Base-by-base conservation (phyloP, 306 rosid genomes). In the Crataegus laevigata region DNA sequence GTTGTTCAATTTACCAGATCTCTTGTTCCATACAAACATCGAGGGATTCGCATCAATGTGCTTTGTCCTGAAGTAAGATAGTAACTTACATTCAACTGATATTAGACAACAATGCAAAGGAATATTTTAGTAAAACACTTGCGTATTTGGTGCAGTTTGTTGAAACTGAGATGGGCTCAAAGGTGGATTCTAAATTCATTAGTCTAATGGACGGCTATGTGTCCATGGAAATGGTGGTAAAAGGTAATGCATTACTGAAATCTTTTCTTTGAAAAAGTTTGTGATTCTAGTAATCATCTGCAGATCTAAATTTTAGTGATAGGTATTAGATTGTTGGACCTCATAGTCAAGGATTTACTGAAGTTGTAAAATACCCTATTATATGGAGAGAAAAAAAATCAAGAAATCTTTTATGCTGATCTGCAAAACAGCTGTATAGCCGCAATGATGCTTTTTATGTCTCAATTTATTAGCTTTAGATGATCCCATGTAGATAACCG, bases 41-140 rank as follows among this genome's bases (percentile, higher is more conserved):
- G 68, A 81, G 97, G 98, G 74, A 94, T 94, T 87, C 93, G 98
- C 38, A 50, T 94, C 81, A 94, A 94, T 76, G 98, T 90, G 77
- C 91, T 94, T 80, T 91, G 96, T 82, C 98, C 98, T 66, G 98
- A 94, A 91, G 98, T 94, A 82, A 83, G 84, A 78, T 43, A 78
- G 42, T 60, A 36, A 47, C 68, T 72, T 12, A 25, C 2, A 51
- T 19, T 28, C 12, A 28, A 68, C 55, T 18, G 17, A 38, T 7
- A 24, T 8, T 68, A 22, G 34, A 36, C 3, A 69, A 36, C 55
- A 17, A 18, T 69, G 10, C 5, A 19, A 74, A 74, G 59, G 11
- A 61, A 68, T 36, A 45, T 77, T 68, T 52, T 63, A 50, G 66
- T 74, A 17, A 75, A 54, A 60, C 22, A 47, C 75, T 40, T 73